Percentiles rank a stretch among this genome's conserved stretches.
Evolutionary conservation across 176 grass and related monocot genomes (phyloP).

Genomic region (Leersia perrieri): DNA sequence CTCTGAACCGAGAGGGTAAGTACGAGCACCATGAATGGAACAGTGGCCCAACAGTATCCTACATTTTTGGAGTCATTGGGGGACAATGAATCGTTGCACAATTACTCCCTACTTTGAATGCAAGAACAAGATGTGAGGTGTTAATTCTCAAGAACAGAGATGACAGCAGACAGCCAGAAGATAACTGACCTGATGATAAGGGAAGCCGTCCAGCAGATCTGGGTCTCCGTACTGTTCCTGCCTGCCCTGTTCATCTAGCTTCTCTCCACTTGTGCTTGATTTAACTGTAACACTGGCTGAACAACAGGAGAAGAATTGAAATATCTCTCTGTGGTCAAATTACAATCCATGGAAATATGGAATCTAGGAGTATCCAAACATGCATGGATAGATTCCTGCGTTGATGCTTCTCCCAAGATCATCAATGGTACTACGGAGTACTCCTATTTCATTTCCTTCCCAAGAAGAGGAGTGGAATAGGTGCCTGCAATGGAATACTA

Average conservation of each 20-base stretch:
- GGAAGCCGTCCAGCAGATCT: conserved; percentile 39
- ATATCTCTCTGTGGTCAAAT: conserved; percentile 30
- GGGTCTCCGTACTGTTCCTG: neutral
- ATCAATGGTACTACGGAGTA: conserved; percentile 38
- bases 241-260: neutral
- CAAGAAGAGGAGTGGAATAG: conserved; percentile 30
- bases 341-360: neutral
- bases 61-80: conserved; percentile 27
- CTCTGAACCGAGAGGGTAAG: neutral
- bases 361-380: conserved; percentile 14
- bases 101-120: conserved; percentile 35
- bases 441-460: conserved; percentile 27
- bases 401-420: conserved; percentile 10
- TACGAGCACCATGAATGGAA: conserved; percentile 23
- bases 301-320: neutral
- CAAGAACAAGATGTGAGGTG: neutral
- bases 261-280: neutral
- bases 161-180: conserved; percentile 20
- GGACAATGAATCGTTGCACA: conserved; percentile 27
- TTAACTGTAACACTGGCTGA: conserved; percentile 9
- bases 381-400: conserved; percentile 17
- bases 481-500: neutral
- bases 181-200: conserved; percentile 30
- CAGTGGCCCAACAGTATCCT: conserved; percentile 34
- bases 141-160: conserved; percentile 40